Conservation (phyloP, 306 rosid genomes). For the Cyamopsis tetragonoloba region DNA sequence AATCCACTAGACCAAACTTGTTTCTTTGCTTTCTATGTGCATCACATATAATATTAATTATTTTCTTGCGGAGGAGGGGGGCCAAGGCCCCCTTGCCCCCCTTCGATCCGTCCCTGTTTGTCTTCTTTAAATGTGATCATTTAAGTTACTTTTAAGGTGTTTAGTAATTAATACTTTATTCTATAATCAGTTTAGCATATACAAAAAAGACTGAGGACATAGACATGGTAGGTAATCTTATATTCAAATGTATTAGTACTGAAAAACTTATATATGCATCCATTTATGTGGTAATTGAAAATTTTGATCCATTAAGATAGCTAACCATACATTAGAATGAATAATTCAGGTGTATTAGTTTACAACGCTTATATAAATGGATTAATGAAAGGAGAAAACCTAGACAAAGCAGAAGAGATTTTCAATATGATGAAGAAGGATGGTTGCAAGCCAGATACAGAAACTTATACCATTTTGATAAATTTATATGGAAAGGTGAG, state of each 20-base stretch:
- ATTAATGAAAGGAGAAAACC: slow-evolving; percentile 64
- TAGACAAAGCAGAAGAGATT: slow-evolving; percentile 69
- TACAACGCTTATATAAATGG: slow-evolving; percentile 87
- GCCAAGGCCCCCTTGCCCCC: no score
- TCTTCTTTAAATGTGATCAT: background rate
- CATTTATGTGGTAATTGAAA: background rate
- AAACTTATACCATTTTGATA: slow-evolving; percentile 77
- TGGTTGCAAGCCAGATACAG: slow-evolving; percentile 61
- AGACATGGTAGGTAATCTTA: background rate
- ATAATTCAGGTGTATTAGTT: slow-evolving; percentile 64
- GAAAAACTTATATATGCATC: background rate
- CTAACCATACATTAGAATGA: slow-evolving; percentile 18
- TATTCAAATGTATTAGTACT: background rate
- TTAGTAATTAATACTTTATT: no score
- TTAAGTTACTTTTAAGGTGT: background rate
- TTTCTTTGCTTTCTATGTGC: no score
- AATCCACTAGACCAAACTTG: no score
- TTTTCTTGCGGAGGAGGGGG: no score
- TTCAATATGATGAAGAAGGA: slow-evolving; percentile 80
- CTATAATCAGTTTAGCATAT: background rate
- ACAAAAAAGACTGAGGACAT: no score
- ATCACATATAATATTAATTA: no score
- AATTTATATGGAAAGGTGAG: slow-evolving; percentile 85
- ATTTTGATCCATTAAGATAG: slow-evolving; percentile 12
- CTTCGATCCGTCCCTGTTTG: no score